Base-by-base conservation (phyloP, 495 filamentous ascomycete genomes). In the Penicillium cinerascens region DNA sequence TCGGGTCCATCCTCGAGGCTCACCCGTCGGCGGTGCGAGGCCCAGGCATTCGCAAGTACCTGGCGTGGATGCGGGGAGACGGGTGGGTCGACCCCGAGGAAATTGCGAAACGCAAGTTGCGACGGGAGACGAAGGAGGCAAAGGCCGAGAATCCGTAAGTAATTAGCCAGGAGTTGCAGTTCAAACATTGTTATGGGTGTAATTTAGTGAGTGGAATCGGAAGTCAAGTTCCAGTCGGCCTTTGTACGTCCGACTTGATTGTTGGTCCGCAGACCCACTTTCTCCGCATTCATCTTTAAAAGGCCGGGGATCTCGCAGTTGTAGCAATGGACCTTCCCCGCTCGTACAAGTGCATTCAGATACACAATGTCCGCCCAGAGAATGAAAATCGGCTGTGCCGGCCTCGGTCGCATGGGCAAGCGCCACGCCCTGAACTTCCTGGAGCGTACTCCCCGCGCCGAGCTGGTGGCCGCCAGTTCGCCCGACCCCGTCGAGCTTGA, bases 1-100 rank as follows among this genome's bases (percentile, higher is more conserved):
- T 95, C 42, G 89, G 89, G 25, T 79, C 81, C 18, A 83, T 95
- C 23, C 91, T 91, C 63, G 90, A 96, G 68, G 69, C 73, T 10
- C 78, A 87, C 48, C 83, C 83, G 2, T 72, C 68, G 29, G 84
- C 87, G 6, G 76, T 97, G 4, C 80, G 79, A 39, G 87, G 89
- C 23, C 77, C 73, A 0, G 71, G 77, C 17, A 73, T 91, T 43
- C 80, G 91, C 54, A 95, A 87, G 71, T 85, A 78, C 0, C 65
- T 97, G 29, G 82, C 82, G 23, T 85, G 85, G 78, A 63, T 91
- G 53, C 81, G 87, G 49, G 92, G 92, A 0, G 82, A 88, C 54
- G 84, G 83, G 15, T 82, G 79, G 57, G 67, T 68, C 20, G 82
- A 85, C 65, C 71, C 67, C 10, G 60, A 71, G 8, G 67, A 69